Conservation (phyloP, 2,329 filamentous ascomycete genomes). For the Fusarium sp. region DNA sequence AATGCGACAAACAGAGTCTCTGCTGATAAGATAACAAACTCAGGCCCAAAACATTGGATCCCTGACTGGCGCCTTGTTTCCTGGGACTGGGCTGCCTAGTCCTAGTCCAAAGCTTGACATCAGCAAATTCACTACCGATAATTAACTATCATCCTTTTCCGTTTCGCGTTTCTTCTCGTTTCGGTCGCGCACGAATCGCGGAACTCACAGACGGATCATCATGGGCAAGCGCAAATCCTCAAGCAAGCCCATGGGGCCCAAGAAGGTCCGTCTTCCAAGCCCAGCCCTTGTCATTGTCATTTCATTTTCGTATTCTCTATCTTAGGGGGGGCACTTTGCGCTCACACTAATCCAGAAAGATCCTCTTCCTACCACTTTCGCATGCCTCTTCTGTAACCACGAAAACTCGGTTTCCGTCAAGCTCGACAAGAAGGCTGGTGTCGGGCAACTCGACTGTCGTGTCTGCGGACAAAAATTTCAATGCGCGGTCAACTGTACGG, state of each 20-base stretch:
- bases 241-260: conserved; percentile 82
- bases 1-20: conserved; percentile 4
- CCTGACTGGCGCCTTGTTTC: conserved; percentile 33
- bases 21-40: conserved; percentile 45
- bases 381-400: conserved; percentile 98
- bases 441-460: conserved; percentile 89
- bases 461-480: conserved; percentile 95
- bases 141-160: conserved; percentile 32
- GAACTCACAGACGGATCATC: conserved; percentile 27
- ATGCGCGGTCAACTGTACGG: conserved; percentile 89
- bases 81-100: conserved; percentile 16
- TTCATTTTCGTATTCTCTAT: conserved; percentile 2
- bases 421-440: conserved; percentile 90
- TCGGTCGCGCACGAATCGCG: conserved; percentile 36
- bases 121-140: conserved; percentile 37
- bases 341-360: conserved; percentile 66
- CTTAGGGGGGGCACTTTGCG: neutral
- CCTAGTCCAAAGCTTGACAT: conserved; percentile 38
- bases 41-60: conserved; percentile 5
- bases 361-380: conserved; percentile 84
- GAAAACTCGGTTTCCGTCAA: conserved; percentile 92
- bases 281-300: conserved; percentile 9
- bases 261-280: conserved; percentile 71
- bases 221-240: conserved; percentile 98
- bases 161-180: conserved; percentile 26